A percentile compares a stretch with the other conserved stretches of the same genome.
phyloP scores from a whole-genome alignment of 1,284 basidiomycete species.

The Cerioporus squamosus region DNA sequence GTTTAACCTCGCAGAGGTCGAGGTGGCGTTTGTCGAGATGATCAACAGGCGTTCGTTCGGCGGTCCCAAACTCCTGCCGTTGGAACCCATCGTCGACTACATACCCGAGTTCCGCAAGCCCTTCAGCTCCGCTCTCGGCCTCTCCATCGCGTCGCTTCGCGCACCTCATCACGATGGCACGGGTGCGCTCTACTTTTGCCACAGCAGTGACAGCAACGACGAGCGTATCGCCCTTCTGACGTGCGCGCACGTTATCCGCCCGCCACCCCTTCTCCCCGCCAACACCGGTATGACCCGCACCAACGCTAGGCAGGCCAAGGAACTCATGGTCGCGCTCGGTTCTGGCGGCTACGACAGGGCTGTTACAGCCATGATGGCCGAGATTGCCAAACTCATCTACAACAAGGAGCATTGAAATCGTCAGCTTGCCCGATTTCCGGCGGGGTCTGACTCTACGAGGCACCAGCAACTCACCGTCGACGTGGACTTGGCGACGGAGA shows the following conservation, averaged over 20 bases:
- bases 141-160: slow-evolving; percentile 34
- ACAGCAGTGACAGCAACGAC: slow-evolving; percentile 31
- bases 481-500: slow-evolving; percentile 30
- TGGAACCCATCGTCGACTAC: slow-evolving; percentile 28
- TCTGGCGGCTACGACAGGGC: slow-evolving; percentile 32
- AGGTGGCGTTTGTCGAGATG: no score
- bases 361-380: no score
- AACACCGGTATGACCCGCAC: slow-evolving; percentile 18
- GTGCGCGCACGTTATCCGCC: slow-evolving; percentile 37
- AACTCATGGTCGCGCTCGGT: slow-evolving; percentile 41
- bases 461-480: no score
- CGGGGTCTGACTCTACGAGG: no score
- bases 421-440: no score
- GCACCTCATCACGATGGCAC: slow-evolving; percentile 38
- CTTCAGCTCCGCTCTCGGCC: slow-evolving; percentile 41
- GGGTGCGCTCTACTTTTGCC: slow-evolving; percentile 36
- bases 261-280: slow-evolving; percentile 28
- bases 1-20: no score
- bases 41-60: not conserved
- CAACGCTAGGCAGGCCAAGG: slow-evolving; percentile 24
- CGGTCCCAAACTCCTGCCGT: slow-evolving; percentile 34
- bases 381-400: no score
- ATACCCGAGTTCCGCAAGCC: slow-evolving; percentile 31
- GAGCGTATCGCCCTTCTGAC: slow-evolving; percentile 39
- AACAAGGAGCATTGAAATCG: no score